Conservation (phyloP, 495 filamentous ascomycete genomes). For the Penicillium flavigenum region DNA sequence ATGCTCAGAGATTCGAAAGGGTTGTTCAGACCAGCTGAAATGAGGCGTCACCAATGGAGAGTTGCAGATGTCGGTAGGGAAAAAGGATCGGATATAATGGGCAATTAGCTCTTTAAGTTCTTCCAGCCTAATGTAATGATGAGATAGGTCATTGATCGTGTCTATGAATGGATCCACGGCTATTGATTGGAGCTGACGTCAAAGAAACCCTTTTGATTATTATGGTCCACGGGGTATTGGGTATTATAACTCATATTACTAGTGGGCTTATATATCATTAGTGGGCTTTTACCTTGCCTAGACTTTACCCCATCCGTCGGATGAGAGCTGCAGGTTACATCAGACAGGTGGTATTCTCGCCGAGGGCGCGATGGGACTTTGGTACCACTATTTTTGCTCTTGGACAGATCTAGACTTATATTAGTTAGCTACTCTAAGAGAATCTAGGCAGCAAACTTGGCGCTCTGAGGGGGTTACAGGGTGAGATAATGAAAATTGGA, state of each 20-base stretch:
- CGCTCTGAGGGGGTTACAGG: constrained; percentile 1
- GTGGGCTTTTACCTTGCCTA: not conserved
- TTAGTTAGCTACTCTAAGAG: not conserved
- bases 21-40: constrained; percentile 30
- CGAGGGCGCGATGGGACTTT: not conserved
- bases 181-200: constrained; percentile 27
- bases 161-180: constrained; percentile 16
- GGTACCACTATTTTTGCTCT: constrained; percentile 7
- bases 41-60: not conserved
- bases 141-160: constrained; percentile 18
- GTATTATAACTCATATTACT: not conserved
- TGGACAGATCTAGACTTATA: not conserved
- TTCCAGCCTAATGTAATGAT: constrained; percentile 17
- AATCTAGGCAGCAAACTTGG: constrained; percentile 10
- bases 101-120: not conserved
- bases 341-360: constrained; percentile 14
- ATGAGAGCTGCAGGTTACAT: constrained; percentile 11
- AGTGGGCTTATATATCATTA: not conserved
- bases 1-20: not conserved
- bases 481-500: not conserved
- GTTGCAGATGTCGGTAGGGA: not conserved
- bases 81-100: not conserved
- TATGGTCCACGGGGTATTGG: not conserved
- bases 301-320: constrained; percentile 5
- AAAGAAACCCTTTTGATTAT: constrained; percentile 15